Conservation (phyloP, 345 rosid species). For the Brassica juncea region DNA sequence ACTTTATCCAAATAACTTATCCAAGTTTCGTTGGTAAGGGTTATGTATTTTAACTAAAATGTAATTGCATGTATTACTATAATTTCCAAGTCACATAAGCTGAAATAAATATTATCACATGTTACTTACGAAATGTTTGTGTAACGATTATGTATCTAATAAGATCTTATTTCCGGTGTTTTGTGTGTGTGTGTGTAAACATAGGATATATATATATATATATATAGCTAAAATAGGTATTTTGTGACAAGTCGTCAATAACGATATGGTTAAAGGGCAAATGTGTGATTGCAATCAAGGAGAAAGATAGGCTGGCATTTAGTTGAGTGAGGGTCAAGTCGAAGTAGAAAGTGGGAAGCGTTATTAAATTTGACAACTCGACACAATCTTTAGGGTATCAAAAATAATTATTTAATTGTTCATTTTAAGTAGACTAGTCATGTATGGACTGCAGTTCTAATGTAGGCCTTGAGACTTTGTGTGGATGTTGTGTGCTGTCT, state of each 20-base stretch:
- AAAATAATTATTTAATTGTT: too few species aligned
- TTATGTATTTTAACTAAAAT: neutral
- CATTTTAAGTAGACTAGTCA: neutral
- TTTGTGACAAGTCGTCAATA: neutral
- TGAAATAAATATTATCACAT: neutral
- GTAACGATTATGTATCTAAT: neutral
- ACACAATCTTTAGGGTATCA: too few species aligned
- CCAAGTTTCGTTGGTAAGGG: neutral
- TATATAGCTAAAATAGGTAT: neutral
- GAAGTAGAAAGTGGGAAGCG: neutral
- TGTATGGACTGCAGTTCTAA: neutral
- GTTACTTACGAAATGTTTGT: neutral
- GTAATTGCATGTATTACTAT: neutral
- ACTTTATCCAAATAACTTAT: neutral
- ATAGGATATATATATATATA: too few species aligned
- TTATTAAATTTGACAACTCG: neutral
- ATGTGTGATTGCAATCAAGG: conserved; percentile 13
- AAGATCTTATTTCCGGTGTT: too few species aligned
- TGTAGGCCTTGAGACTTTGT: neutral
- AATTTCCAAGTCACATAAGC: neutral
- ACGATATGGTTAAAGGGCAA: neutral
- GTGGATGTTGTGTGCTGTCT: neutral
- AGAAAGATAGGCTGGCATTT: too few species aligned
- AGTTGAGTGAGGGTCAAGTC: too few species aligned
- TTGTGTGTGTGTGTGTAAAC: neutral